Base-by-base conservation (phyloP, 345 rosid species). In the Nasturtium officinale region DNA sequence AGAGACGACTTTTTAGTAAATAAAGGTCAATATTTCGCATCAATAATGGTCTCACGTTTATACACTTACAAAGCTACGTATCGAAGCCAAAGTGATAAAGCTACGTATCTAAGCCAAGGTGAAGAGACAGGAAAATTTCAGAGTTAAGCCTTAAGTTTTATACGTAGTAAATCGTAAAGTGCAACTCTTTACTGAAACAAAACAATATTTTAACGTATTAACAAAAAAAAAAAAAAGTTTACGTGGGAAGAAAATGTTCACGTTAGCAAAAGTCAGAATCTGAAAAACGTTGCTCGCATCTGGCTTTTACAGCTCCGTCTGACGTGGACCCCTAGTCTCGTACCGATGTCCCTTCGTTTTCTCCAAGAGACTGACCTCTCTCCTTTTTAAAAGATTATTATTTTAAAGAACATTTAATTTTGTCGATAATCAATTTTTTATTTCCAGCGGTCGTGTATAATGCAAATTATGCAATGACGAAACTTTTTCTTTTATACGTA, bases 281-380 rank as follows among this genome's bases (percentile, higher is more conserved):
- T 45, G 53, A 75, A 62, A 67, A 26, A 10, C 15, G 28, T 33
- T 29, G 55, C 37, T 60, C 73, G 57, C 28, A 30, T 47, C 15
- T 29, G 18, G 5, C 45, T 69, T 51, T 74, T 60, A 74, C 18
- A 59, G 63, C 72, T 67, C 70, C 61, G 47, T 58, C 66, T 78
- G 67, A 69, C 79, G 76, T 76, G 84, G 87, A 78, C 55, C 66
- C 69, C 20, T 77, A 53, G 53, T 13, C 61, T 77, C 82, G 79
- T 82, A 55, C 60, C 67, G 55, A 64, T 65, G 80, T 65, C 86
- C 64, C 68, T 78, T 79, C 76, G 59, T 63, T 23, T 67, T 29
- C 43, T 16, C 37, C 37, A 74, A 76, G 79, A 76, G 86, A 2
- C 60, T 66, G 3, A 5, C 5, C 21, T 18, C 29, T 63, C 68